These are phyloP conservation scores for Pseudogymnoascus sp. DNA, from an alignment of 2,329 filamentous ascomycete genomes.

Conservation along the genomic window DNA sequence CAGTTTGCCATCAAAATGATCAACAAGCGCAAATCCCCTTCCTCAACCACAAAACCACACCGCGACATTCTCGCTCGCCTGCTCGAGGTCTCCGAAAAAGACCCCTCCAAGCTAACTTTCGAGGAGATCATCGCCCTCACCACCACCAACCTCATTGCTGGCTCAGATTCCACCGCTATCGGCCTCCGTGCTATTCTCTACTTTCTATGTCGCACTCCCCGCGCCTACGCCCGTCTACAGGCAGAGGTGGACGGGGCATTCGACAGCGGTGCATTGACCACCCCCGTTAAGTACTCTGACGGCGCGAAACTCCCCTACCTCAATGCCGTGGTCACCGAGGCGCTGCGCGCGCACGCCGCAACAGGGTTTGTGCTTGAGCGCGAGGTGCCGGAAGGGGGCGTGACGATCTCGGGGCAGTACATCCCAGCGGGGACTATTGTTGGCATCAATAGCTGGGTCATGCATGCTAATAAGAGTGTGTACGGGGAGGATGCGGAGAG, in stretches of 20 bases:
- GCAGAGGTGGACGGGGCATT: slow-evolving; percentile 22
- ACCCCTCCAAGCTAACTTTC: not conserved
- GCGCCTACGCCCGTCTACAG: slow-evolving; percentile 17
- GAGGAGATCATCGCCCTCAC: slow-evolving; percentile 1
- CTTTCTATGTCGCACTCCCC: slow-evolving; percentile 29
- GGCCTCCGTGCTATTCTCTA: slow-evolving; percentile 36
- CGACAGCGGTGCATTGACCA: slow-evolving; percentile 23
- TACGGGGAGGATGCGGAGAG: slow-evolving; percentile 30
- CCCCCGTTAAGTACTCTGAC: slow-evolving; percentile 17
- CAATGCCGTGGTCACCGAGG: slow-evolving; percentile 39
- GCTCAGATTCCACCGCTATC: slow-evolving; percentile 37
- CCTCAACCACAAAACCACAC: not conserved
- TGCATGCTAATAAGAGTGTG: slow-evolving; percentile 26
- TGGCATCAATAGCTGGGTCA: slow-evolving; percentile 31
- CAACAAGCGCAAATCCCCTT: not conserved
- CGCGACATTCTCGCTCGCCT: slow-evolving; percentile 15
- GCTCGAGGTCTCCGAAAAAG: slow-evolving; percentile 12
- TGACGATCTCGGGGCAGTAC: slow-evolving; percentile 19
- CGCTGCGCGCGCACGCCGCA: slow-evolving; percentile 36
- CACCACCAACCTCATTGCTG: slow-evolving; percentile 16
- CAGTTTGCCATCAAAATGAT: not conserved
- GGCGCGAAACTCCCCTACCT: slow-evolving; percentile 35
- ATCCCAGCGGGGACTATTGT: slow-evolving; percentile 26
- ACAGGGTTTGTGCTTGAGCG: slow-evolving; percentile 36
- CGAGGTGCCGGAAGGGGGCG: slow-evolving; percentile 27